Evolutionary conservation across 2,329 filamentous ascomycete species (phyloP), one percentile per base, ranked within the genome.

Genomic region (Phialophora verrucosa): DNA sequence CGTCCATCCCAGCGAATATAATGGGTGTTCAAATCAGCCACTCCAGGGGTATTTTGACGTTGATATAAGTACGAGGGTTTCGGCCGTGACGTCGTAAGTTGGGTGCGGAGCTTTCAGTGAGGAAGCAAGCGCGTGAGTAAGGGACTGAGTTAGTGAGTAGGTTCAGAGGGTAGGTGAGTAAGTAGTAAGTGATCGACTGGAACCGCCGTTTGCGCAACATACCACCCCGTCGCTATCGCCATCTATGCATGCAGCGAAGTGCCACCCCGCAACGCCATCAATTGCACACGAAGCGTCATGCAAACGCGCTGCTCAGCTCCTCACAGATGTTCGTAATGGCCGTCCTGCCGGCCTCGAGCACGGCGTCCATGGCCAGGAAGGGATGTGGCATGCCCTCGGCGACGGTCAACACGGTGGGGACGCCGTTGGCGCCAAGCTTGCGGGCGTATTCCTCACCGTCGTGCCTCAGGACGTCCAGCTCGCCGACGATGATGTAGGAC

Each of bases 291-390:
- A 44, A 20, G 1, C 17, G 17, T 65, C 63, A 65, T 10, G 53
- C 59, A 59, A 71, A 66, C 1, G 58, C 65, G 23, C 51, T 50
- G 31, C 42, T 44, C 51, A 72, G 55, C 10, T 61, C 64, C 2
- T 80, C 78, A 65, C 78, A 80, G 73, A 80, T 76, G 64, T 80
- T 68, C 0, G 80, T 83, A 65, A 87, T 85, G 0, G 84, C 83
- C 63, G 80, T 75, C 69, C 75, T 80, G 0, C 84, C 85, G 62
- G 83, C 84, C 63, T 84, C 79, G 56, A 87, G 73, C 1, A 79
- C 84, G 1, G 78, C 83, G 72, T 87, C 84, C 84, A 87, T 86
- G 1, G 83, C 84, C 60, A 87, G 77, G 73, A 87, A 87, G 0
- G 84, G 83, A 77, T 87, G 85, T 4, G 84, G 84, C 80, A 85